phyloP scores from a whole-genome alignment of 306 rosid species.

The Castanea sativa region DNA sequence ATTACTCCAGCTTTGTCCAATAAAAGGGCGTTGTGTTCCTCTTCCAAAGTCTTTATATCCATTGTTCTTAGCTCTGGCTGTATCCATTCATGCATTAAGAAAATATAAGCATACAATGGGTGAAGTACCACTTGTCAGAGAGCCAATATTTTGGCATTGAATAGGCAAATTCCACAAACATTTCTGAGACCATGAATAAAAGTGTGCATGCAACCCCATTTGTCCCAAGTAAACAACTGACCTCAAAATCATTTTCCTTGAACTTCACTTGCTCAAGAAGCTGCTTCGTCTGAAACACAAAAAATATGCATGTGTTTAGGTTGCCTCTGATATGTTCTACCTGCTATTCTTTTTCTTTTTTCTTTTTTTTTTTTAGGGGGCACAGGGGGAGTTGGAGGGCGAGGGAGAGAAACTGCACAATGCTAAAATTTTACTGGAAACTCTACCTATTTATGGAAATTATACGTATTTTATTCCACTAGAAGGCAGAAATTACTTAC shows the following conservation, averaged over 20 bases:
- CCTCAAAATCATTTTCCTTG: constrained; percentile 60
- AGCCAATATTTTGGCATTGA: background rate
- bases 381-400: too few species aligned
- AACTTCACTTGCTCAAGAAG: constrained; percentile 55
- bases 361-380: background rate
- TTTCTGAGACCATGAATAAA: background rate
- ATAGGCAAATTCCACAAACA: background rate
- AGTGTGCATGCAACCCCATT: background rate
- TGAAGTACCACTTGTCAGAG: background rate
- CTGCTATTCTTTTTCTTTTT: background rate
- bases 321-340: background rate
- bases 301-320: background rate
- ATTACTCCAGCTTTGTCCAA: constrained; percentile 70
- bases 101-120: background rate
- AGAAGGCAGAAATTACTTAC: background rate
- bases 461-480: background rate
- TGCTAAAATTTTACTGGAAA: background rate
- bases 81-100: constrained; percentile 28
- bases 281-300: constrained; percentile 50
- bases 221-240: constrained; percentile 34
- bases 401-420: background rate
- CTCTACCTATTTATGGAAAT: background rate
- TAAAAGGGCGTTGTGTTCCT: constrained; percentile 61
- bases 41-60: constrained; percentile 60
- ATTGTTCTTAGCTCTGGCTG: constrained; percentile 65